Evolutionary conservation across 768 basidiomycete species (phyloP).

Genomic region (Rhodosporidiobolus odoratus): DNA sequence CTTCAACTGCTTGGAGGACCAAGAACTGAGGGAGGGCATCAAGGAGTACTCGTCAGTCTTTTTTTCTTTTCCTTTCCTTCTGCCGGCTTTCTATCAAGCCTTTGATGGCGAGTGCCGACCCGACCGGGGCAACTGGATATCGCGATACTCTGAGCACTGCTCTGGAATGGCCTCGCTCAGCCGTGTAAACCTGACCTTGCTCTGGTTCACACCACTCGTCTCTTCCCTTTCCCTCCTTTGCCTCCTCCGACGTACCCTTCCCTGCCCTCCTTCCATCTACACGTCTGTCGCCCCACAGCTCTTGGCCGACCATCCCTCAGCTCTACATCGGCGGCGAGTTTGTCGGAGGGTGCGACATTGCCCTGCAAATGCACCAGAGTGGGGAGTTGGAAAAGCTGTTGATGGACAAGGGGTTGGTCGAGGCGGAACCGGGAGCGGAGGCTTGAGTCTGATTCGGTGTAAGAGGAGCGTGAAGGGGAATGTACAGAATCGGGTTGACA

Average conservation of each 20-base stretch:
- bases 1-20: conserved; percentile 82
- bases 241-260: background rate
- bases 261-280: background rate
- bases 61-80: background rate
- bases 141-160: too few relatives aligned
- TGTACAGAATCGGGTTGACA: too few relatives aligned
- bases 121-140: background rate
- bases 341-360: conserved; percentile 92
- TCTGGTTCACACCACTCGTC: background rate
- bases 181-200: too few relatives aligned
- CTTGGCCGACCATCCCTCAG: conserved; percentile 98
- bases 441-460: background rate
- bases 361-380: conserved; percentile 89
- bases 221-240: background rate
- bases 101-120: background rate
- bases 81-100: background rate
- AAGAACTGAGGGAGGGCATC: conserved; percentile 73
- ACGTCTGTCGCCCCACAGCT: conserved; percentile 51
- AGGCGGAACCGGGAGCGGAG: conserved; percentile 11
- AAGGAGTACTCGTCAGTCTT: conserved; percentile 93
- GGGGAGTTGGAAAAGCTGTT: conserved; percentile 72
- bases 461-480: background rate
- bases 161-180: background rate
- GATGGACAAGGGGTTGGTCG: conserved; percentile 17
- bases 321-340: conserved; percentile 92